Base-by-base conservation (phyloP, 306 rosid species). In the Cucumis cinereus region DNA sequence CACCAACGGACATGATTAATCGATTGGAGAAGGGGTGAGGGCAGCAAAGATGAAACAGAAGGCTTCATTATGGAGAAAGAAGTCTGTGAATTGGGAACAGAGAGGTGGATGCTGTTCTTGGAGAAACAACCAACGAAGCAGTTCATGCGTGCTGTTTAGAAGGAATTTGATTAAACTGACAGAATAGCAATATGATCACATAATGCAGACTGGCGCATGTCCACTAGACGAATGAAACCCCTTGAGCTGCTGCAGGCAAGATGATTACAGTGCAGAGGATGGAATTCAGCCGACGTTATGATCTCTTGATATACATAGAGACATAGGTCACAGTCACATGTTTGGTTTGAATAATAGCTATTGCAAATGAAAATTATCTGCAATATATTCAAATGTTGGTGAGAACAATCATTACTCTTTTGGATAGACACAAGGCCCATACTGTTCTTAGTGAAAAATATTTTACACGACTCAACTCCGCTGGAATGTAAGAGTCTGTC, bases 231-330 rank as follows among this genome's bases (percentile, higher is more conserved):
- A 82, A 90, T 85, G 33, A 84, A 80, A 36, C 96, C 96, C 81
- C 86, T 85, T 66, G 96, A 90, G 88, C 93, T 84, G 82, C 93
- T 83, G 82, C 87, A 87, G 63, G 93, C 90, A 58, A 90, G 89
- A 77, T 87, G 77, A 83, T 90, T 90, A 79, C 96, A 90, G 71
- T 88, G 96, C 79, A 82, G 36, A 13, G 91, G 96, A 87, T 88
- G 91, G 81, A 90, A 90, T 81, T 88, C 96, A 68, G 93, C 93
- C 41, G 90, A 74, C 62, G 91, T 87, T 87, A 90, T 85, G 49
- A 88, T 89, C 90, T 90, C 96, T 90, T 77, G n/a, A 75, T 35
- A 52, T 77, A 82, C 69, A 55, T 60, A 54, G 22, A 68, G 45
- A 54, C 64, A 76, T 76, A 23, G 79, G 76, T 58, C 38, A 59